A percentile compares a stretch with the other conserved stretches of the same genome.
These are phyloP conservation scores for Dactylella cylindrospora DNA, from an alignment of 2,329 filamentous ascomycete genomes.

Conservation along the genomic window DNA sequence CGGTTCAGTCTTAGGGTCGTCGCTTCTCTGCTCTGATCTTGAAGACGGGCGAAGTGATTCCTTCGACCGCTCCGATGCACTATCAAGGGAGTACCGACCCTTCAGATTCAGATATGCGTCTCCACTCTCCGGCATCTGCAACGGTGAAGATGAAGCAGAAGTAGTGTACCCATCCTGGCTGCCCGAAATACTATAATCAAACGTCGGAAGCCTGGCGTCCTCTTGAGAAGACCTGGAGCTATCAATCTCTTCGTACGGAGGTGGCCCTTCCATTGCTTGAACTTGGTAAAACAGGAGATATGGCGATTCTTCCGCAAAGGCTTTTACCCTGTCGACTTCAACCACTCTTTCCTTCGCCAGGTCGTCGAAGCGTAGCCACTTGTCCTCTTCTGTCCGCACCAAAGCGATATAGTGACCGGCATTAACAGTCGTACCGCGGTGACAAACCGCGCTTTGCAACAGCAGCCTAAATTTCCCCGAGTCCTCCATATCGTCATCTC, in stretches of 20 bases:
- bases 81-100: constrained; percentile 27
- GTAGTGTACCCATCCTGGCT: constrained; percentile 28
- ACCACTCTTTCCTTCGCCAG: constrained; percentile 71
- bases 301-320: constrained; percentile 81
- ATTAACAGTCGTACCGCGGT: constrained; percentile 79
- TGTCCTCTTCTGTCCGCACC: constrained; percentile 71
- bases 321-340: constrained; percentile 74
- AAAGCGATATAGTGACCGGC: constrained; percentile 91
- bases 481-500: constrained; percentile 69
- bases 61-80: constrained; percentile 16
- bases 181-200: constrained; percentile 33
- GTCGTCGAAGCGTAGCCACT: constrained; percentile 93
- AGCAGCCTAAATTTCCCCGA: constrained; percentile 88
- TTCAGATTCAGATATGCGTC: constrained; percentile 10
- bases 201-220: constrained; percentile 31
- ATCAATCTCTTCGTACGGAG: constrained; percentile 36
- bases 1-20: background rate
- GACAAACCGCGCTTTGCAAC: constrained; percentile 87
- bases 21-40: constrained; percentile 29
- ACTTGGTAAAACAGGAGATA: constrained; percentile 97
- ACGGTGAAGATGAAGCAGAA: constrained; percentile 30
- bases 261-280: constrained; percentile 69
- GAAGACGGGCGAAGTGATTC: constrained; percentile 39
- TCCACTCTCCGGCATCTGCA: constrained; percentile 24
- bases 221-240: constrained; percentile 37